These are phyloP conservation scores for Flaveria ramosissima DNA, from an alignment of 129 eudicot species.

Conservation along the genomic window DNA sequence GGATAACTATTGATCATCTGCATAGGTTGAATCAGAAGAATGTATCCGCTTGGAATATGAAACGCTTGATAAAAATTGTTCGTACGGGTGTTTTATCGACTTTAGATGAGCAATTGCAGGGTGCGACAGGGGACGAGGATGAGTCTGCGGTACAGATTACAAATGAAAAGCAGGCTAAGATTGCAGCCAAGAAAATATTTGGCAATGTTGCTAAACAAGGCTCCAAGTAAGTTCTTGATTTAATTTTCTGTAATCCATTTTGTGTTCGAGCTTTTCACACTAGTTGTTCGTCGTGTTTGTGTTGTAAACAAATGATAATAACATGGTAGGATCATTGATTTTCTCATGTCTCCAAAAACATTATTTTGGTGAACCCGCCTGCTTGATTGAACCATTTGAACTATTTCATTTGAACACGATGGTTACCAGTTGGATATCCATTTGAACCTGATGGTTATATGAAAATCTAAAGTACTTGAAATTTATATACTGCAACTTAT, in stretches of 20 bases:
- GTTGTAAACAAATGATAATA: not conserved
- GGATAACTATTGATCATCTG: slow-evolving; percentile 67
- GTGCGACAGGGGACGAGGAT: slow-evolving; percentile 54
- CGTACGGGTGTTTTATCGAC: slow-evolving; percentile 70
- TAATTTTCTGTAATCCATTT: not conserved
- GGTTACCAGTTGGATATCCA: too few species aligned
- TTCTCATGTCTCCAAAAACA: not conserved
- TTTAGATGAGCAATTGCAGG: slow-evolving; percentile 64
- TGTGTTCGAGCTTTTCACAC: not conserved
- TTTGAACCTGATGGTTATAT: too few species aligned
- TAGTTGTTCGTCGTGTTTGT: not conserved
- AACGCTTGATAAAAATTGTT: slow-evolving; percentile 69
- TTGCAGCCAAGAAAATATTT: slow-evolving; percentile 82
- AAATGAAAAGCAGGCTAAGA: slow-evolving; percentile 73
- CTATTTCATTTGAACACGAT: too few species aligned
- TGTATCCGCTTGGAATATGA: slow-evolving; percentile 92
- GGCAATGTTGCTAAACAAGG: slow-evolving; percentile 79
- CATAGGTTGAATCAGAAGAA: slow-evolving; percentile 76
- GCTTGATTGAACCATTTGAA: too few species aligned
- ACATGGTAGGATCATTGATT: not conserved
- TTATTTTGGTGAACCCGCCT: not conserved
- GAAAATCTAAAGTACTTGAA: too few species aligned
- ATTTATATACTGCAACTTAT: too few species aligned
- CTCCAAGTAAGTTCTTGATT: slow-evolving; percentile 54
- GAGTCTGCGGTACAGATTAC: slow-evolving; percentile 70